Evolutionary conservation across 2,329 filamentous ascomycete species (phyloP).

Genomic region (Fusarium sp.): DNA sequence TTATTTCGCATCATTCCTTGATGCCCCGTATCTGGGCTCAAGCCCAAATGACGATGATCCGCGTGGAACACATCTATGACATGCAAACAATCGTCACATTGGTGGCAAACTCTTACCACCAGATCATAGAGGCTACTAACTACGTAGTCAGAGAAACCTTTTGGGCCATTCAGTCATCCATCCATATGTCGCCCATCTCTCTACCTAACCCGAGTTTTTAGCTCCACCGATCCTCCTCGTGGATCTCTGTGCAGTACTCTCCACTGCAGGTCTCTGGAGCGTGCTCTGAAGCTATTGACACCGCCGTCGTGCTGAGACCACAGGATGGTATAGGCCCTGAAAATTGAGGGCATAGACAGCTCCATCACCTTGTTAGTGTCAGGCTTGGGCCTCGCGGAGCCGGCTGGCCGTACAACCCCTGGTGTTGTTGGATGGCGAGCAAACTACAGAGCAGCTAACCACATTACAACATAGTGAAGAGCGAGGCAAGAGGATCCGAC

Average conservation of each 20-base stretch:
- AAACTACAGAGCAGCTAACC: constrained; percentile 42
- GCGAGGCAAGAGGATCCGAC: constrained; percentile 41
- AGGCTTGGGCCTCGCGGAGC: constrained; percentile 46
- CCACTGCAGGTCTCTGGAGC: constrained; percentile 41
- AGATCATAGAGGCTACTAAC: constrained; percentile 3
- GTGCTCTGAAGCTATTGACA: constrained; percentile 49
- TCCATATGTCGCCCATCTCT: constrained; percentile 1
- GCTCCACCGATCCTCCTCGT: constrained; percentile 43
- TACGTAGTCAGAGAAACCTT: constrained; percentile 6
- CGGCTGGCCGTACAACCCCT: constrained; percentile 46
- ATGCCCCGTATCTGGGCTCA: constrained; percentile 15
- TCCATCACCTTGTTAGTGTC: constrained; percentile 42
- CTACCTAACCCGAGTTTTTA: constrained; percentile 14
- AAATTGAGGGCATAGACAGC: constrained; percentile 41
- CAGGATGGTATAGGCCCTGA: constrained; percentile 35
- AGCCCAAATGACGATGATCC: constrained; percentile 25
- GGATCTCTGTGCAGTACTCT: constrained; percentile 23
- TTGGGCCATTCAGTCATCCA: constrained; percentile 8
- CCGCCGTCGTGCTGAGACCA: constrained; percentile 45
- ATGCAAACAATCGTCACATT: constrained; percentile 34
- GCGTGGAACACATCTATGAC: constrained; percentile 12
- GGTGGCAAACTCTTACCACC: constrained; percentile 25
- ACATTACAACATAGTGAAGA: constrained; percentile 7
- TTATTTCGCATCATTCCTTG: constrained; percentile 14
- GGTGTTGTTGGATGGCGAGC: constrained; percentile 32